Conservation (phyloP, 2,329 filamentous ascomycete species). For the Pseudodiploospora longispora region DNA sequence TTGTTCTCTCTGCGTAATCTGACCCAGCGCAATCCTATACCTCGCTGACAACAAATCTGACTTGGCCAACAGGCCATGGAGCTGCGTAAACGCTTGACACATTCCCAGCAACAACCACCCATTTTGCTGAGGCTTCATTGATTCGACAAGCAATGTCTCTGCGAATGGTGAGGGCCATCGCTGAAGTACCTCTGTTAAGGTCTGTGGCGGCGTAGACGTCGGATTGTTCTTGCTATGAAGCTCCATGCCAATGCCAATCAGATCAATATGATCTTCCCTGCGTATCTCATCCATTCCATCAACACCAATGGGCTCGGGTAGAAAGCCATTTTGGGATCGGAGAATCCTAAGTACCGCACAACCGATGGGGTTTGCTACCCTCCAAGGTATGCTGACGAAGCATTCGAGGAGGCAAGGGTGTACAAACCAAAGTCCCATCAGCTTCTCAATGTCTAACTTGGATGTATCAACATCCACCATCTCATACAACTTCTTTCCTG, state of each 20-base stretch:
- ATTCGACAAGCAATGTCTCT: too few relatives aligned
- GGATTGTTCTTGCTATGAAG: too few relatives aligned
- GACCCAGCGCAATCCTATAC: too few relatives aligned
- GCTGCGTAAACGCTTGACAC: too few relatives aligned
- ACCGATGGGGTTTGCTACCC: neutral
- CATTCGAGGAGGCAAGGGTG: conserved; percentile 8
- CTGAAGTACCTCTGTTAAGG: too few relatives aligned
- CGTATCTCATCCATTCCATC: conserved; percentile 8
- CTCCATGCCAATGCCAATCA: conserved; percentile 4
- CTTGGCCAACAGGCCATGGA: too few relatives aligned
- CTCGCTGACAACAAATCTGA: too few relatives aligned
- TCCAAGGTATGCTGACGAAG: conserved; percentile 4
- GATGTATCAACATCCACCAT: neutral
- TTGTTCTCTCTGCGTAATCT: too few relatives aligned
- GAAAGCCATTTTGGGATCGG: conserved; percentile 7
- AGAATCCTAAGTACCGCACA: conserved; percentile 5
- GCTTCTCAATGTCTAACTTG: neutral
- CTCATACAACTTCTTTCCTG: neutral
- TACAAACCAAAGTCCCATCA: conserved; percentile 9
- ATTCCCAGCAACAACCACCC: too few relatives aligned
- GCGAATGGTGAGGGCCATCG: too few relatives aligned
- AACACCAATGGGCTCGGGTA: conserved; percentile 2
- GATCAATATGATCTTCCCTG: neutral
- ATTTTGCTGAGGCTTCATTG: too few relatives aligned
- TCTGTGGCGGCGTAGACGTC: too few relatives aligned